Evolutionary conservation across 495 filamentous ascomycete species (phyloP).

Genomic region (Sphaerosporella brunnea): DNA sequence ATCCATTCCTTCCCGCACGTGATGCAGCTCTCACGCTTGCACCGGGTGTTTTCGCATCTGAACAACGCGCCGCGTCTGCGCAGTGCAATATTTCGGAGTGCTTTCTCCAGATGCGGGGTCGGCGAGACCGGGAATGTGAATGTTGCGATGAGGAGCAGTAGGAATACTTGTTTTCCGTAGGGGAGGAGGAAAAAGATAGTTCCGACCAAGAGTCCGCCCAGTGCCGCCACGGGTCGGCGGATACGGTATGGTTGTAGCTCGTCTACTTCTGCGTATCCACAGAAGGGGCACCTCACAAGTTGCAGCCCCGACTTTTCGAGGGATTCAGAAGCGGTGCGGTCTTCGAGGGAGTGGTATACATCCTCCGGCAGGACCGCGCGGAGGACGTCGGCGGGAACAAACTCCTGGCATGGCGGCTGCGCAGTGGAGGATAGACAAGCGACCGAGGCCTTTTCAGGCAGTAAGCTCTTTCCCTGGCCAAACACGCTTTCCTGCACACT

Average conservation of each 20-base stretch:
- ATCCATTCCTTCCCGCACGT: conserved; percentile 47
- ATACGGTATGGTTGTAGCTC: conserved; percentile 46
- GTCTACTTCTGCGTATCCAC: conserved; percentile 74
- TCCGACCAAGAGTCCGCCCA: not conserved
- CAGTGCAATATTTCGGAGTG: not conserved
- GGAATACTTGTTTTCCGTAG: not conserved
- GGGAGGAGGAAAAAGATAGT: not conserved
- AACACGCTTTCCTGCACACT: conserved; percentile 71
- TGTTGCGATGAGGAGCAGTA: conserved; percentile 20
- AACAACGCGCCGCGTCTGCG: conserved; percentile 33
- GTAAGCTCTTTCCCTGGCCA: conserved; percentile 72
- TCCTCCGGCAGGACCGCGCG: conserved; percentile 50
- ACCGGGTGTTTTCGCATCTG: conserved; percentile 48
- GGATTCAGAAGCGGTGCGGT: conserved; percentile 52
- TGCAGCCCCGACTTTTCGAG: conserved; percentile 52
- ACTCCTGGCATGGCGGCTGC: conserved; percentile 48
- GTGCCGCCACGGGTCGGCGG: conserved; percentile 24
- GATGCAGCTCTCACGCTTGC: conserved; percentile 57
- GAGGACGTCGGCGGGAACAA: conserved; percentile 48
- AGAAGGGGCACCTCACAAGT: conserved; percentile 79
- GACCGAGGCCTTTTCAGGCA: conserved; percentile 41
- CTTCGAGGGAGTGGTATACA: conserved; percentile 52
- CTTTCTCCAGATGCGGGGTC: not conserved
- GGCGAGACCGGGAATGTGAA: not conserved
- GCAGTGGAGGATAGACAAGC: conserved; percentile 57